These are phyloP conservation scores for Mucor velutinosus DNA, from an alignment of 371 early-diverging fungal species.

Conservation along the genomic window DNA sequence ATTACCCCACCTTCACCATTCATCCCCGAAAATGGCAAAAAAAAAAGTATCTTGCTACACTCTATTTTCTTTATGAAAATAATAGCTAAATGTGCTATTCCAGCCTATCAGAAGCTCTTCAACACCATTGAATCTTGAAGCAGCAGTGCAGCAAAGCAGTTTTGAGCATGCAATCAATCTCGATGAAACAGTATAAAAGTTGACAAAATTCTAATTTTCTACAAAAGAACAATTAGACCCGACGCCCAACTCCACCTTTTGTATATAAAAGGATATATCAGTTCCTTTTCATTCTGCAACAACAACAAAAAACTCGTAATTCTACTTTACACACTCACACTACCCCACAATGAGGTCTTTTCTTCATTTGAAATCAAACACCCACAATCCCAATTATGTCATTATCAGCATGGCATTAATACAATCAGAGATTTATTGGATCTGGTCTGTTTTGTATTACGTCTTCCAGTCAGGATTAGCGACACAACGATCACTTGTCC, in stretches of 20 bases:
- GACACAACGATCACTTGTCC: not conserved
- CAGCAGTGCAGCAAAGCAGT: not conserved
- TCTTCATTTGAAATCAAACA: not conserved
- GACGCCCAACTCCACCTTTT: not conserved
- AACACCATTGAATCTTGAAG: not conserved
- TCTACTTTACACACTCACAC: too few relatives aligned
- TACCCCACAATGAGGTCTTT: not conserved
- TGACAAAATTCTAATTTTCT: not conserved
- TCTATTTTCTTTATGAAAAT: not conserved
- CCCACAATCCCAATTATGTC: not conserved
- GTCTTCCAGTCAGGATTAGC: constrained; percentile 10
- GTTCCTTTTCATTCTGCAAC: not conserved
- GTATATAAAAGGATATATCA: not conserved
- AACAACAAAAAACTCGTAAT: not conserved
- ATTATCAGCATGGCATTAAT: constrained; percentile 15
- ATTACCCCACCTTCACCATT: not conserved
- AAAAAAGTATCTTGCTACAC: not conserved
- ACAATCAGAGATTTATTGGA: constrained; percentile 24
- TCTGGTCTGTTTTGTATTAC: constrained; percentile 24
- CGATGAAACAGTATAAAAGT: not conserved
- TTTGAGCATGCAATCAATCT: not conserved
- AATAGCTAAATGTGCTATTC: not conserved
- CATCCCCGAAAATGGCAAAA: not conserved
- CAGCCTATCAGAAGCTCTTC: not conserved
- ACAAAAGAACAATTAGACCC: not conserved